Conservation (phyloP, 176 grass and related monocot species). For the Rhynchospora tenuis region DNA sequence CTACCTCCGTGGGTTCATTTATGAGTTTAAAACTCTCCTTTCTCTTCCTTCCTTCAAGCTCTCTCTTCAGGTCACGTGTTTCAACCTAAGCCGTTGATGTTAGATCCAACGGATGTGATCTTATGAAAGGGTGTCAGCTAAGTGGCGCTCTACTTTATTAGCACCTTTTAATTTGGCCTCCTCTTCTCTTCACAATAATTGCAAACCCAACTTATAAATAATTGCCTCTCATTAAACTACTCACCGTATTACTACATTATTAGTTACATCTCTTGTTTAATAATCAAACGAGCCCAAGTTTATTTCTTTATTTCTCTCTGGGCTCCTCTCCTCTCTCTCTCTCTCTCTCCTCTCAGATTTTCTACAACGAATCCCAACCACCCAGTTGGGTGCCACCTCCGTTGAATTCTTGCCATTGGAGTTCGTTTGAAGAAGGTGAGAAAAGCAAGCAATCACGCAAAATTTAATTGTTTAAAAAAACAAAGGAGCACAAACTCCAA, state of each 20-base stretch:
- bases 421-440: conserved; percentile 29
- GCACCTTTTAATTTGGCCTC: neutral
- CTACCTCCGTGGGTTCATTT: neutral
- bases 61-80: neutral
- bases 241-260: neutral
- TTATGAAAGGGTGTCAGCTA: neutral
- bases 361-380: conserved; percentile 34
- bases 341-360: conserved; percentile 10
- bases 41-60: neutral
- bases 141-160: conserved; percentile 19
- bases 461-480: neutral
- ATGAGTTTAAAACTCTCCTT: neutral
- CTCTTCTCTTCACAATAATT: conserved; percentile 2
- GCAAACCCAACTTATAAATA: neutral
- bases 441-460: conserved; percentile 11
- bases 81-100: neutral
- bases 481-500: neutral
- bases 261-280: neutral
- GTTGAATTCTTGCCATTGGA: conserved; percentile 22
- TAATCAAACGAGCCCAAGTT: neutral
- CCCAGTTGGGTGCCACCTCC: conserved; percentile 18
- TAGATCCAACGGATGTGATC: neutral
- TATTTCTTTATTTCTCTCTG: conserved; percentile 7
- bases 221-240: conserved; percentile 16
- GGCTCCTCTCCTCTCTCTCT: neutral